Base-by-base conservation (phyloP, 1,284 basidiomycete species). In the Takashimella koratensis region DNA sequence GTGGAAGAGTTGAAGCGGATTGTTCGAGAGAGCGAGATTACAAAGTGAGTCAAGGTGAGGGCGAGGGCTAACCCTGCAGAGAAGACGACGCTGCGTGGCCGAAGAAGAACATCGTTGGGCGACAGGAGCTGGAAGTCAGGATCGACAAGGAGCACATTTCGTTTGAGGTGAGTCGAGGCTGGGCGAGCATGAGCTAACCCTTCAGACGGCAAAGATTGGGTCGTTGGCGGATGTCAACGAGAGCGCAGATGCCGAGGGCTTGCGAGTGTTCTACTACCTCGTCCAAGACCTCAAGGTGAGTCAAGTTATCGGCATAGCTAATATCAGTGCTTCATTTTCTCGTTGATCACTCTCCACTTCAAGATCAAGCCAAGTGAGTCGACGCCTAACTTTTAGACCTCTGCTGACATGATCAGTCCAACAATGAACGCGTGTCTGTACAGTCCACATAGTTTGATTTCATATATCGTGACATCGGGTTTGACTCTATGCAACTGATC, bases 31-130 rank as follows among this genome's bases (percentile, higher is more conserved):
- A 93, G 89, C 72, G 96, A 98, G 68, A 93, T 98, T 62, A 88
- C 88, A 55, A 96, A 95, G 93, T 95, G 64, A 60, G 84, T 73
- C 26, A 21, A 21, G 25, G 8, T 13, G 13, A 10, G 3, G 2
- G 11, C 3, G 1, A 12, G 27, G 11, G 43, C 52, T 53, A 46
- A 54, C 57, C 11, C 6, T 8, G 5, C 76, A 96, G 92, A 79
- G 96, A 99, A 83, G 95, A 98, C 74, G 95, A 98, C 76, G 83
- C 86, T 0, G 88, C 91, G 67, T 98, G 95, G 96, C 95, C 95
- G 4, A 95, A 96, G 79, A 97, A 95, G 81, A 96, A 97, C 75
- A 90, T 96, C 44, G 91, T 96, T 20, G 96, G 95, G 43, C 90
- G 94, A 76, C 95, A 98, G 75, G 96, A 98, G 76, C 83, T 98